Percentiles rank a stretch among this genome's conserved stretches.
These are phyloP conservation scores for Fusarium sp. DNA, from an alignment of 2,329 filamentous ascomycete genomes.

Conservation along the genomic window DNA sequence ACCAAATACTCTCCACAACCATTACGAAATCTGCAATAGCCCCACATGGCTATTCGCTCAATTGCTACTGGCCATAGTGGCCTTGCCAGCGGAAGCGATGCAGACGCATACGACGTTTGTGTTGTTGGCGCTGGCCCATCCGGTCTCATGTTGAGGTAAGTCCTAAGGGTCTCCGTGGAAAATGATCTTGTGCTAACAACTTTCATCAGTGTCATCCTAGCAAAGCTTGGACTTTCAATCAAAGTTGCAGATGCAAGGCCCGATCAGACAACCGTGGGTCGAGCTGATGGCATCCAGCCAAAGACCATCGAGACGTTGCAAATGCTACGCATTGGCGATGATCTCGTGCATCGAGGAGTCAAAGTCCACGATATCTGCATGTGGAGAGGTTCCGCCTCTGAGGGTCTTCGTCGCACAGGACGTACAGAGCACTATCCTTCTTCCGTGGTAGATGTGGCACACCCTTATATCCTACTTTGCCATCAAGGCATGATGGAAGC, in stretches of 20 bases:
- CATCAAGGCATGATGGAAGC: slow-evolving; percentile 84
- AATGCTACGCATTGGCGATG: slow-evolving; percentile 78
- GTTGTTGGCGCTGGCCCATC: slow-evolving; percentile 70
- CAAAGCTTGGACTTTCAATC: slow-evolving; percentile 75
- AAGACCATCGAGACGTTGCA: slow-evolving; percentile 84
- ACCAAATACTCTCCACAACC: neutral
- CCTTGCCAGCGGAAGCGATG: neutral
- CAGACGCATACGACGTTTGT: slow-evolving; percentile 60
- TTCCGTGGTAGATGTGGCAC: slow-evolving; percentile 66
- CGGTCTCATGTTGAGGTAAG: slow-evolving; percentile 66
- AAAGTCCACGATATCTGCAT: slow-evolving; percentile 82
- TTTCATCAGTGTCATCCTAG: slow-evolving; percentile 60
- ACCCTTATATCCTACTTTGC: slow-evolving; percentile 70
- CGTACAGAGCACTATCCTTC: slow-evolving; percentile 79
- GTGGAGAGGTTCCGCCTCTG: slow-evolving; percentile 70
- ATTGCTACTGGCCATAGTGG: neutral
- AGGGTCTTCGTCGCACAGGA: slow-evolving; percentile 71
- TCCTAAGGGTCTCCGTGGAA: too few relatives aligned
- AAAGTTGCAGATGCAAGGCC: slow-evolving; percentile 77
- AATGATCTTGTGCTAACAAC: neutral
- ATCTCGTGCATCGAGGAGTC: slow-evolving; percentile 76
- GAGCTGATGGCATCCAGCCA: slow-evolving; percentile 80
- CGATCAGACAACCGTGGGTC: slow-evolving; percentile 76
- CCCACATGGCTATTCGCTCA: slow-evolving; percentile 7
- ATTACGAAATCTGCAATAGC: neutral